Conservation (phyloP, 257 asterid genomes). For the Fraxinus excelsior region DNA sequence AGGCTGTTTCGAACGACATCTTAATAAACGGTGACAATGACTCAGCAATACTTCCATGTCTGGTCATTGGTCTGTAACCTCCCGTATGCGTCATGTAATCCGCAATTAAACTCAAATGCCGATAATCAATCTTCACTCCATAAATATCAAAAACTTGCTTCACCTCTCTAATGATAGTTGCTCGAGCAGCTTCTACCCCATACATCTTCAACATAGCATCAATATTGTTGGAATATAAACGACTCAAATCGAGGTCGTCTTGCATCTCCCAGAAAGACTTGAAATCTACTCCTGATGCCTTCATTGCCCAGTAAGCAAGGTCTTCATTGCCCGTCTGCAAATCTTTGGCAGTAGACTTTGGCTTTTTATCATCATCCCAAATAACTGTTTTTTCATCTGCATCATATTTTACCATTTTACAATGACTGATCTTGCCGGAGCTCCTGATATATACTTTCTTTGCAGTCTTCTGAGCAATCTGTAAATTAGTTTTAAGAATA, state of each 20-base stretch:
- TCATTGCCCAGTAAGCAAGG: slow-evolving; percentile 73
- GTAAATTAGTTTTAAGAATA: slow-evolving; percentile 21
- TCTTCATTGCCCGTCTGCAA: slow-evolving; percentile 32
- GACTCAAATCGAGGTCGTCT: slow-evolving; percentile 63
- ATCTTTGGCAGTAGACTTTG: slow-evolving; percentile 26
- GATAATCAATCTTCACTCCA: slow-evolving; percentile 83
- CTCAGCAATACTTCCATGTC: slow-evolving; percentile 79
- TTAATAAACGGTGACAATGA: slow-evolving; percentile 74
- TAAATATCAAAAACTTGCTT: slow-evolving; percentile 82
- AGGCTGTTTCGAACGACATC: slow-evolving; percentile 91
- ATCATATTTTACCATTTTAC: slow-evolving; percentile 77
- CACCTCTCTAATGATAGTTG: slow-evolving; percentile 74
- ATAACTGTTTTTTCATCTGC: slow-evolving; percentile 77
- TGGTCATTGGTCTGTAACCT: slow-evolving; percentile 83
- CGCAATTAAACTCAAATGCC: slow-evolving; percentile 82
- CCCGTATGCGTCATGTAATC: slow-evolving; percentile 93
- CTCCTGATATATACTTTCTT: slow-evolving; percentile 69
- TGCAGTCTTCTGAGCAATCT: slow-evolving; percentile 85
- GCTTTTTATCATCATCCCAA: slow-evolving; percentile 63
- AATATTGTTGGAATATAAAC: slow-evolving; percentile 76
- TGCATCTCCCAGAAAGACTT: slow-evolving; percentile 73
- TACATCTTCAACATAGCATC: slow-evolving; percentile 65
- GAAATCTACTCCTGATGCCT: slow-evolving; percentile 83
- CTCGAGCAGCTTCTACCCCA: slow-evolving; percentile 96
- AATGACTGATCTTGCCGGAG: slow-evolving; percentile 70